A percentile compares a stretch with the other conserved stretches of the same genome.
Evolutionary conservation across 164 flowering plant species (phyloP).

Genomic region (Paratinospora sagittata): DNA sequence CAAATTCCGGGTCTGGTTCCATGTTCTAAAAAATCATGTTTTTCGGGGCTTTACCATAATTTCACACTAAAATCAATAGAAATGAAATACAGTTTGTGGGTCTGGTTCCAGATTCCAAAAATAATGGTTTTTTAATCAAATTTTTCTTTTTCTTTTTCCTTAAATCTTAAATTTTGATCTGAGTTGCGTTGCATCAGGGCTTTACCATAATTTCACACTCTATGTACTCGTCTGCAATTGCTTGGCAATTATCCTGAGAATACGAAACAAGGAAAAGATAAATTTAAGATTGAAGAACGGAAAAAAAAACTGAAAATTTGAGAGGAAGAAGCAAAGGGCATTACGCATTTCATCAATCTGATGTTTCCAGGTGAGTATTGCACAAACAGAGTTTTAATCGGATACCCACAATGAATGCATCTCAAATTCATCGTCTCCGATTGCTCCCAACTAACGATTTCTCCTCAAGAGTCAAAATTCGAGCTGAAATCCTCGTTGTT

Average conservation of each 20-base stretch:
- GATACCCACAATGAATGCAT: slow-evolving; percentile 64
- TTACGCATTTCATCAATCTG: slow-evolving; percentile 76
- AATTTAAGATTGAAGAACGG: neutral
- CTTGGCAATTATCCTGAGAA: slow-evolving; percentile 59
- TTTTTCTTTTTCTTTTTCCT: neutral
- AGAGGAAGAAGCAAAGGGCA: neutral
- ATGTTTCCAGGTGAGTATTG: slow-evolving; percentile 91
- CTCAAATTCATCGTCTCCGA: slow-evolving; percentile 12
- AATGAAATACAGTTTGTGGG: neutral
- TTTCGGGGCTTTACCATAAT: too few species aligned
- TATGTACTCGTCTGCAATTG: slow-evolving; percentile 83
- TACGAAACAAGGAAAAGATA: neutral
- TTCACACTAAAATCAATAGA: neutral
- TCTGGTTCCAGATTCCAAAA: neutral
- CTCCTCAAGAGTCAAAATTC: too few species aligned
- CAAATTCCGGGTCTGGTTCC: too few species aligned
- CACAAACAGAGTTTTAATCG: slow-evolving; percentile 44
- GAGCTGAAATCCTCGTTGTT: too few species aligned
- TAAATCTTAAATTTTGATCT: too few species aligned
- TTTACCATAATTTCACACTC: slow-evolving; percentile 80
- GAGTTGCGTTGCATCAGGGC: neutral
- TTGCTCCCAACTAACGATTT: neutral
- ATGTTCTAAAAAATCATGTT: too few species aligned
- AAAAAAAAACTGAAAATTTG: neutral
- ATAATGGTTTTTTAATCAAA: too few species aligned